Evolutionary conservation across 768 basidiomycete genomes (phyloP), one percentile per base, ranked within the genome.

Genomic region (Basidioascus undulatus): DNA sequence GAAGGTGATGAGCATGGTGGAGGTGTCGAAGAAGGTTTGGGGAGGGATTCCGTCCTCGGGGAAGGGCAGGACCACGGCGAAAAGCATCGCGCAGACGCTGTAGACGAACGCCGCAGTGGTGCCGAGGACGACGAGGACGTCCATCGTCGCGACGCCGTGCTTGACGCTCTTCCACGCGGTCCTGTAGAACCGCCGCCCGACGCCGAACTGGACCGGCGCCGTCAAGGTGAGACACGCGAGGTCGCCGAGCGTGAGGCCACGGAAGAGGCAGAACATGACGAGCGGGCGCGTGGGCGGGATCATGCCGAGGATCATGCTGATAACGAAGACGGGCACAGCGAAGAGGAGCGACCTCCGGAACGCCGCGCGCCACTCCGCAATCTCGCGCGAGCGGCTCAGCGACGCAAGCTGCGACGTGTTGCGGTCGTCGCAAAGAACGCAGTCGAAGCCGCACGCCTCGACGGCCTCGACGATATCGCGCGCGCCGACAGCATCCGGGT

Each of bases 21-120:
- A 92, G 2, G 92, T 96, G 61, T 98, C 92, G 62, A 96, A 96
- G 61, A 96, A 96, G 34, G 84, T 68, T n/a, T n/a, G n/a, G n/a
- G n/a, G n/a, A n/a, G n/a, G n/a, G n/a, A n/a, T n/a, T n/a, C n/a
- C n/a, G n/a, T n/a, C n/a, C 55, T 76, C 69, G 2, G 92, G 89
- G 26, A 47, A 44, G 7, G 44, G 43, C 13, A 24, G 30, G 49
- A 56, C 56, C 41, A 55, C 51, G 6, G 81, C 76, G 37, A 62
- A 61, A 45, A 80, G 33, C 64, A 98, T 67, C 35, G 68, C 59
- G 45, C 70, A 59, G 20, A 84, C 45, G 1, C 89, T 96, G 59
- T 96, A 98, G 49, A 75, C 65, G 56, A 89, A 96, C 7, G 92
- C 81, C 0, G 89, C 76, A 1, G 83, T 78, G 4, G 89, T 96